These are phyloP conservation scores for Colletotrichum sp. DNA, from an alignment of 2,329 filamentous ascomycete species.

Conservation along the genomic window DNA sequence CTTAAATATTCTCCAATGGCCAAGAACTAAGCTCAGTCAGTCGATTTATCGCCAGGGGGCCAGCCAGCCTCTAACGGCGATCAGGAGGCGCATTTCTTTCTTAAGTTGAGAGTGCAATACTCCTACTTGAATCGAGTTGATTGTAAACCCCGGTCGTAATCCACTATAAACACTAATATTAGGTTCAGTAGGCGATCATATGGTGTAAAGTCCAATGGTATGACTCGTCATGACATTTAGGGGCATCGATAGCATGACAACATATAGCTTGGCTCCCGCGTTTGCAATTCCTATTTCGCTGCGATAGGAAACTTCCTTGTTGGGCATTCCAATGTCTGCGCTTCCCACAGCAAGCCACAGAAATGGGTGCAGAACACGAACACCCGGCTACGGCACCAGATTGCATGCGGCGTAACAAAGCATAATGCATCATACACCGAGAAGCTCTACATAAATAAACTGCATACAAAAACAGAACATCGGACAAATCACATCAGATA, in stretches of 20 bases:
- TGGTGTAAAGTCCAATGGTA: fast-evolving
- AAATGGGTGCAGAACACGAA: too few relatives aligned
- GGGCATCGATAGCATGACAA: neutral
- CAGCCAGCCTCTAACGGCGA: neutral
- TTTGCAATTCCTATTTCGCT: neutral
- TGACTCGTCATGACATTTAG: neutral
- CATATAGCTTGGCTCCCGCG: neutral
- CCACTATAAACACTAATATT: neutral
- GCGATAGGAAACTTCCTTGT: neutral
- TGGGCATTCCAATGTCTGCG: neutral
- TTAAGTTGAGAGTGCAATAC: neutral
- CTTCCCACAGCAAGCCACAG: too few relatives aligned
- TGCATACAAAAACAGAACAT: too few relatives aligned
- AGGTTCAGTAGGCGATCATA: neutral
- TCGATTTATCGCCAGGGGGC: neutral
- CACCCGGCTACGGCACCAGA: too few relatives aligned
- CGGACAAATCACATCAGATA: too few relatives aligned
- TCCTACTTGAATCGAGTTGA: neutral
- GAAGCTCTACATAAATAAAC: too few relatives aligned
- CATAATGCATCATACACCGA: too few relatives aligned
- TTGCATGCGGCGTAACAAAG: too few relatives aligned
- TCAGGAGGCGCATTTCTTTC: fast-evolving
- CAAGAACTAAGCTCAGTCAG: fast-evolving
- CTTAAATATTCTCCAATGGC: neutral
- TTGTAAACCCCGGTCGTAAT: neutral